phyloP scores from a whole-genome alignment of 164 flowering plant species.

The Stephania yunnanensis region DNA sequence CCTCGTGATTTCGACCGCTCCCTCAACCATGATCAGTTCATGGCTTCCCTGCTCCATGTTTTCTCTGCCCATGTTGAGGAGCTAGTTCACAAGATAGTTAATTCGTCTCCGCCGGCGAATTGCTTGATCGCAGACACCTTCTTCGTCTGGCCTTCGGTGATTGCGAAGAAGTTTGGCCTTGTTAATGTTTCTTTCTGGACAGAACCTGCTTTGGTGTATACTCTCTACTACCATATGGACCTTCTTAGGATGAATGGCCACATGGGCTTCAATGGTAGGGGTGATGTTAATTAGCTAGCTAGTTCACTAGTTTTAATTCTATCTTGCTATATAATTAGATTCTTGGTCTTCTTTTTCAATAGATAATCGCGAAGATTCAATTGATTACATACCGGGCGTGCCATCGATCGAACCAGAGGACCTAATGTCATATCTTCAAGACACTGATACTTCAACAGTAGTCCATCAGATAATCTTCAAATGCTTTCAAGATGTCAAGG shows the following conservation, averaged over 20 bases:
- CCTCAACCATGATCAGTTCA: conserved; percentile 59
- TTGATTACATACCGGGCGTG: conserved; percentile 79
- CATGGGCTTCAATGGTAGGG: conserved; percentile 47
- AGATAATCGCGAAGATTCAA: conserved; percentile 51
- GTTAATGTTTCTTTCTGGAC: conserved; percentile 75
- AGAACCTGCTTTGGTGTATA: conserved; percentile 67
- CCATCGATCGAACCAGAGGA: conserved; percentile 49
- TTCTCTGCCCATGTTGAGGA: conserved; percentile 62
- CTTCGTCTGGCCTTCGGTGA: conserved; percentile 61
- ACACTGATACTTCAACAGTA: conserved; percentile 33
- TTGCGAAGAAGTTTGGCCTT: conserved; percentile 57
- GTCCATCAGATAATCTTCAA: conserved; percentile 52
- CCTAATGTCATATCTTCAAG: conserved; percentile 66
- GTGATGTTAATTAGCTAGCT: neutral
- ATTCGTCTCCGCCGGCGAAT: conserved; percentile 24
- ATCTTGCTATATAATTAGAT: neutral
- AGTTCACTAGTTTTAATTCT: neutral
- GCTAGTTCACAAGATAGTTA: conserved; percentile 28
- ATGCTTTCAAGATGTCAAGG: conserved; percentile 46
- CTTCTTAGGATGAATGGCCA: conserved; percentile 60
- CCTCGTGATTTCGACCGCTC: conserved; percentile 70
- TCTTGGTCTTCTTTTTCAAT: conserved; percentile 1
- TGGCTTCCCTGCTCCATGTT: conserved; percentile 51
- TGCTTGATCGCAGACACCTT: conserved; percentile 78
- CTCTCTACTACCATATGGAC: conserved; percentile 59